These are phyloP conservation scores for Cordyceps cateniannulata DNA, from an alignment of 2,329 filamentous ascomycete genomes.

Conservation along the genomic window DNA sequence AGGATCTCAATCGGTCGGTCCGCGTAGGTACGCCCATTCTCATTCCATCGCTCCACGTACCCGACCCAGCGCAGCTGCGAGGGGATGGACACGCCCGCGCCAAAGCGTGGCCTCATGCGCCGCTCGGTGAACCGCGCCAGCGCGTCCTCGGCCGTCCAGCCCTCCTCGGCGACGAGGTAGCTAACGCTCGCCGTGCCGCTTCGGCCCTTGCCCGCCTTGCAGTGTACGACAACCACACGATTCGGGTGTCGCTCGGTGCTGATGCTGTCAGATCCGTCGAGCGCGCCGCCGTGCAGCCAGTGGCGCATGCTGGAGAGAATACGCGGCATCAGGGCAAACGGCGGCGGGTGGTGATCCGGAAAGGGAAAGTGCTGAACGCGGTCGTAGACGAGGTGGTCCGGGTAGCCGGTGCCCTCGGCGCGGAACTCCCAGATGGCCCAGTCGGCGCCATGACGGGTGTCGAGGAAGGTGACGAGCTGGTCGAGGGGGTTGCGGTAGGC, in stretches of 20 bases:
- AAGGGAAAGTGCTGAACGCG: slow-evolving; percentile 89
- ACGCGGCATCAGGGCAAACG: slow-evolving; percentile 79
- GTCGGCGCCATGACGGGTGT: slow-evolving; percentile 71
- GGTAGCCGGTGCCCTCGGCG: slow-evolving; percentile 92
- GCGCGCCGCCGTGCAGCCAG: slow-evolving; percentile 60
- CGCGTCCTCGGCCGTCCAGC: slow-evolving; percentile 48
- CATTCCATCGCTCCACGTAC: slow-evolving; percentile 83
- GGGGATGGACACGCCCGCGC: slow-evolving; percentile 83
- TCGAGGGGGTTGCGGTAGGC: slow-evolving; percentile 93
- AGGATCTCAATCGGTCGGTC: slow-evolving; percentile 78
- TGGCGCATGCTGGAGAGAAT: slow-evolving; percentile 91
- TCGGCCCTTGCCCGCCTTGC: slow-evolving; percentile 92
- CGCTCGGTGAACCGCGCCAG: slow-evolving; percentile 63
- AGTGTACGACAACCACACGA: slow-evolving; percentile 85
- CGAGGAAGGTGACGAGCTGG: slow-evolving; percentile 79
- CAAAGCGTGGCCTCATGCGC: slow-evolving; percentile 85
- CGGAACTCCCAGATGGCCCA: slow-evolving; percentile 99
- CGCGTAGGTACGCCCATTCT: slow-evolving; percentile 65
- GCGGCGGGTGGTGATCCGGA: slow-evolving; percentile 95
- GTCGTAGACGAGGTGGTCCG: slow-evolving; percentile 79
- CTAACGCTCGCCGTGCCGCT: slow-evolving; percentile 84
- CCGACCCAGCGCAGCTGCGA: slow-evolving; percentile 82
- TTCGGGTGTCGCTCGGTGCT: background rate
- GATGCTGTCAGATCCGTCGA: slow-evolving; percentile 17
- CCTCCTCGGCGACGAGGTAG: slow-evolving; percentile 83